Evolutionary conservation across 2,329 filamentous ascomycete species (phyloP).

Genomic region (Thermothelomyces thermophilus): DNA sequence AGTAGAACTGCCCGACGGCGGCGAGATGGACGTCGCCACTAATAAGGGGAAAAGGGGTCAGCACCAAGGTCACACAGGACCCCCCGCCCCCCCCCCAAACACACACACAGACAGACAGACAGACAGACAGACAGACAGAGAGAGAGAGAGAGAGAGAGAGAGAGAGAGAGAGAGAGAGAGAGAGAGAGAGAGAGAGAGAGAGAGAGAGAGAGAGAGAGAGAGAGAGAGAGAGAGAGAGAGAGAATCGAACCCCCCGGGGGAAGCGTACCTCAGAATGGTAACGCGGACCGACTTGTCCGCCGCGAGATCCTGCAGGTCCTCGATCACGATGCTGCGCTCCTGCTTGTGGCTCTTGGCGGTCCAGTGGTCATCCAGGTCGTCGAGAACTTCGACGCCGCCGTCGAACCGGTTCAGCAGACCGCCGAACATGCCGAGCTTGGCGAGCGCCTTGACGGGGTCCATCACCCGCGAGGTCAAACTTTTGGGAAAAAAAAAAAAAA

Average conservation of each 20-base stretch:
- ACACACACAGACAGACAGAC: too few relatives aligned
- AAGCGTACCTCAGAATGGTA: constrained; percentile 67
- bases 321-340: constrained; percentile 78
- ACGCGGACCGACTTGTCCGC: constrained; percentile 87
- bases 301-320: constrained; percentile 87
- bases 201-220: too few relatives aligned
- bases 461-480: constrained; percentile 77
- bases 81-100: too few relatives aligned
- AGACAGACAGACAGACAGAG: too few relatives aligned
- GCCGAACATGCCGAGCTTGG: constrained; percentile 73
- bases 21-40: constrained; percentile 91
- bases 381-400: constrained; percentile 82
- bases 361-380: constrained; percentile 95
- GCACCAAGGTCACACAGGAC: too few relatives aligned
- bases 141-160: too few relatives aligned
- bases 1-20: constrained; percentile 91
- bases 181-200: too few relatives aligned
- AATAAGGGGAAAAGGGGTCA: neutral
- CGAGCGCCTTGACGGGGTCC: constrained; percentile 83
- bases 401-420: constrained; percentile 83
- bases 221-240: too few relatives aligned
- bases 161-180: too few relatives aligned
- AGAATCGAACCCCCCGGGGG: too few relatives aligned
- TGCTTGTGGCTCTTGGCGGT: constrained; percentile 90
- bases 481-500: constrained; percentile 1